A percentile compares a stretch with the other conserved stretches of the same genome.
phyloP scores from a whole-genome alignment of 176 grass and related monocot species.

The Paspalum vaginatum region DNA sequence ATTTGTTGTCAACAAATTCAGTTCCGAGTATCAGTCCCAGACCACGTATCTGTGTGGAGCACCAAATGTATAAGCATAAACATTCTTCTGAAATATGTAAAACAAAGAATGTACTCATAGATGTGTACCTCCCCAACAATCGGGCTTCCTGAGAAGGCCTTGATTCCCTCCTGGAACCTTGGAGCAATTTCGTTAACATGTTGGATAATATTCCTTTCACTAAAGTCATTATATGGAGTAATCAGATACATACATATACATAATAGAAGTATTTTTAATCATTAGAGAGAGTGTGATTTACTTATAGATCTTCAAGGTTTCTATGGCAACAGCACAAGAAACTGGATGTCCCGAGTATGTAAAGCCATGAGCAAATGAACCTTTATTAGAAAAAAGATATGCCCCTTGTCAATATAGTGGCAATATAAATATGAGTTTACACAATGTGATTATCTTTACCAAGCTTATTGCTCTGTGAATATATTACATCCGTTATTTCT shows the following conservation, averaged over 20 bases:
- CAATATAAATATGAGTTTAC: slow-evolving; percentile 21
- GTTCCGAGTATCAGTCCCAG: slow-evolving; percentile 86
- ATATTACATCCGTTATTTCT: slow-evolving; percentile 79
- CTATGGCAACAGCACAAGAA: slow-evolving; percentile 84
- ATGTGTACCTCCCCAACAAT: slow-evolving; percentile 78
- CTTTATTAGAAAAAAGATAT: slow-evolving; percentile 43
- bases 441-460: slow-evolving; percentile 53
- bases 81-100: neutral
- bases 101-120: neutral
- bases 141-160: slow-evolving; percentile 75
- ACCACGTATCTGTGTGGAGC: slow-evolving; percentile 63
- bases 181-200: slow-evolving; percentile 63
- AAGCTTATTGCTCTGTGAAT: slow-evolving; percentile 95
- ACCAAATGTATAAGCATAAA: slow-evolving; percentile 3
- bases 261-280: neutral
- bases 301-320: slow-evolving; percentile 91
- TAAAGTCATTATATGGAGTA: slow-evolving; percentile 38
- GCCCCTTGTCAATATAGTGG: slow-evolving; percentile 4
- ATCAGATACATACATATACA: neutral
- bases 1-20: slow-evolving; percentile 90
- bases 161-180: slow-evolving; percentile 90
- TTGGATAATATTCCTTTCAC: slow-evolving; percentile 79
- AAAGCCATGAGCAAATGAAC: slow-evolving; percentile 96
- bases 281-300: slow-evolving; percentile 14
- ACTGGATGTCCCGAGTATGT: slow-evolving; percentile 96